Evolutionary conservation across 176 grass and related monocot genomes (phyloP).

Genomic region (Guadua angustifolia): DNA sequence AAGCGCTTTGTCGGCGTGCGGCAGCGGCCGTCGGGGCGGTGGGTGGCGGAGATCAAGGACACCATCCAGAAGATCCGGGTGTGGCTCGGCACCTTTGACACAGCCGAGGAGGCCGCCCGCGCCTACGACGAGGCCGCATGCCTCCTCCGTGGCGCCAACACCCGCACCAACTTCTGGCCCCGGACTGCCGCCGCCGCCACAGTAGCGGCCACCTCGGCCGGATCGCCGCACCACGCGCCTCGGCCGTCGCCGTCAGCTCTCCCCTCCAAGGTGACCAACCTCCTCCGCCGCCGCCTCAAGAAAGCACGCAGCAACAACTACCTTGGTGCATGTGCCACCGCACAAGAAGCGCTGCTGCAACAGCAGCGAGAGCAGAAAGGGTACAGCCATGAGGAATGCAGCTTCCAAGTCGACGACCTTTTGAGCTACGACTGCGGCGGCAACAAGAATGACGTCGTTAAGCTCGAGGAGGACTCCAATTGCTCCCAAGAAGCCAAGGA

Average conservation of each 20-base stretch:
- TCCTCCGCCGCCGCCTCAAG: constrained; percentile 47
- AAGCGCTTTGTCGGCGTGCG: constrained; percentile 74
- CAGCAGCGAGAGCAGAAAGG: constrained; percentile 1
- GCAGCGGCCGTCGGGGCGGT: constrained; percentile 71
- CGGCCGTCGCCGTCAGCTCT: constrained; percentile 10
- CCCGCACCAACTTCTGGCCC: constrained; percentile 78
- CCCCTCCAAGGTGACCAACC: constrained; percentile 39
- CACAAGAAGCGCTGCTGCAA: neutral
- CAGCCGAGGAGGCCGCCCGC: constrained; percentile 91
- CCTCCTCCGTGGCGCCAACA: constrained; percentile 82
- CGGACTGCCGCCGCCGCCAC: neutral
- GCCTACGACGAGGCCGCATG: constrained; percentile 87
- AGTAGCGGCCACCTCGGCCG: neutral
- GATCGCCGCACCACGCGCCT: too few relatives aligned
- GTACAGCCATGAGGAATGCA: constrained; percentile 14
- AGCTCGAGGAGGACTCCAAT: constrained; percentile 43
- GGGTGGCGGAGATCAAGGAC: constrained; percentile 96
- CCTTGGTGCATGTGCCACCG: neutral
- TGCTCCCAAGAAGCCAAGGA: neutral
- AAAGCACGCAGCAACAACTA: constrained; percentile 28
- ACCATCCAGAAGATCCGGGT: constrained; percentile 92
- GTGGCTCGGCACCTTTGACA: constrained; percentile 96
- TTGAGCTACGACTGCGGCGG: constrained; percentile 13
- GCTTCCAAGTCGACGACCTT: constrained; percentile 46
- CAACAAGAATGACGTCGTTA: constrained; percentile 5